Evolutionary conservation across 148 eudicot species (phyloP), one percentile per base, ranked within the genome.

Genomic region (Arctostaphylos glauca): DNA sequence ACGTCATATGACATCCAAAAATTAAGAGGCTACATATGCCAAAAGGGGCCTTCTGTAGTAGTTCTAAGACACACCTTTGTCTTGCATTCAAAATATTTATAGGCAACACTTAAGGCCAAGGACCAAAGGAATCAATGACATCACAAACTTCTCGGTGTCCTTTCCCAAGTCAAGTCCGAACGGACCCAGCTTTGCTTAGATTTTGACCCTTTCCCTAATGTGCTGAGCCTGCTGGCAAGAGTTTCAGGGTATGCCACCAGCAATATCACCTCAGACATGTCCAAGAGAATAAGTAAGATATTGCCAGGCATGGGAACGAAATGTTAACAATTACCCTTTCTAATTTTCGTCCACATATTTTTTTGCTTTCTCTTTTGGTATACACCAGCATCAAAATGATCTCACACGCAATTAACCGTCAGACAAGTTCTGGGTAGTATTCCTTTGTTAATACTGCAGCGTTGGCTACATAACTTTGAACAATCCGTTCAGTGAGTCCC

Each of bases 141-240:
- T 64, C 41, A 12, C 71, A 66, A 2, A 12, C 2, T 66, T 25
- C 16, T 66, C 71, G 0, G 16, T 31, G 3, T 31, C 71, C 71
- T 66, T 66, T 66, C 70, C 70, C 25, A 10, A 66, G 71, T 66
- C 71, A 66, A 66, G 41, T 66, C 71, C 71, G 15, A 25, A 66
- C 25, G 25, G 71, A 66, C 31, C 71, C 44, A 31, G 44, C 43
- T 66, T 66, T 66, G 43, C 71, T 43, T 43, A 66, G 43, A 66
- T 5, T 66, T 66, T 31, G 43, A 10, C 15, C 18, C 16, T 66
- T 9, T 12, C 15, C 44, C 71, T 31, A 66, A 25, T 62, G 13
- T 62, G 67, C 71, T 12, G 9, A 66, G 15, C 71, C 44, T 31
- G 23, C 71, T 66, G 6, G 12, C 71, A 66, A 52, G 12, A 9